Base-by-base conservation (phyloP, 202 grass and related monocot species). In the Carex sylvatica region DNA sequence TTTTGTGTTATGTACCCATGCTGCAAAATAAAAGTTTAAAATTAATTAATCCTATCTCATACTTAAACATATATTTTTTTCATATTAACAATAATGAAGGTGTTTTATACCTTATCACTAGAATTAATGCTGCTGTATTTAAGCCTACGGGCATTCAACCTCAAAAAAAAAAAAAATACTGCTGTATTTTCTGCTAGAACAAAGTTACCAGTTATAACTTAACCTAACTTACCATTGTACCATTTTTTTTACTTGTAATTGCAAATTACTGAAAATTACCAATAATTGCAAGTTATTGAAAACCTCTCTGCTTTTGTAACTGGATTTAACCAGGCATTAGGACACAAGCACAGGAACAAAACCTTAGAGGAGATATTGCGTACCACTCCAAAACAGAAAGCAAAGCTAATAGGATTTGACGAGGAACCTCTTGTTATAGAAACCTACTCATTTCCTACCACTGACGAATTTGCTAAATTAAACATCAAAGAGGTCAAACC, bases 341-440 rank as follows among this genome's bases (percentile, higher is more conserved):
- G 92, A 66, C 93, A 98, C 87, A 98, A 88, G n/a, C 90, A 89
- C 89, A 94, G 85, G 88, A 91, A 83, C 74, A 98, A 94, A 85
- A 88, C 92, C 31, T 68, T 98, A 70, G 88, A 98, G 86, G 90
- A 98, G 23, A 88, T 87, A 84, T 46, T 98, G 76, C 70, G 0
- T 59, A 60, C 67, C 83, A 77, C 95, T 84, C 83, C 69, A 55
- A 98, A 94, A 64, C 87, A 79, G 9, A 73, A 90, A 88, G 81
- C 95, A 58, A 61, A 90, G 87, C 85, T 98, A 44, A 86, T 94
- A 72, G 95, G 95, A 33, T 98, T 93, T 91, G 82, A 94, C 70
- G 95, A 98, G 89, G 90, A 93, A 71, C 87, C 90, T 22, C 78
- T 98, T 82, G 64, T 79, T 70, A 84, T 94, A 77, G 83, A 88